These are phyloP conservation scores for Aegle marmelos DNA, from an alignment of 345 rosid genomes.

Conservation along the genomic window DNA sequence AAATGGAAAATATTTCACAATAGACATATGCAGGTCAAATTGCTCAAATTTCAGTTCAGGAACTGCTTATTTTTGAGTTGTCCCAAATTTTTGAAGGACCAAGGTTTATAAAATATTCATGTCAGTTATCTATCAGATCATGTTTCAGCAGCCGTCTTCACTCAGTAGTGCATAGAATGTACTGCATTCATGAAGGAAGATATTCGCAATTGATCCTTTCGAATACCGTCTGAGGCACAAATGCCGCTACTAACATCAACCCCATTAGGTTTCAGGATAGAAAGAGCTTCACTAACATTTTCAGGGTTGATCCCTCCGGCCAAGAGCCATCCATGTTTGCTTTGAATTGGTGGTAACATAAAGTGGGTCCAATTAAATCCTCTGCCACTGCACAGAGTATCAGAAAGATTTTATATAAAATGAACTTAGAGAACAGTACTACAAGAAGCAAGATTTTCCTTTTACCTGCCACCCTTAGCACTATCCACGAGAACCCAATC, in stretches of 20 bases:
- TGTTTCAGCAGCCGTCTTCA: not conserved
- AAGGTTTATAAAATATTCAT: not conserved
- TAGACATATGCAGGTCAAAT: not conserved
- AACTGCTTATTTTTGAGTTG: not conserved
- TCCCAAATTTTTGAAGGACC: not conserved
- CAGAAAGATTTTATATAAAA: not conserved
- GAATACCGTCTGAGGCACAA: slow-evolving; percentile 65
- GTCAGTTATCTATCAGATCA: not conserved
- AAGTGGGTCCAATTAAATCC: slow-evolving; percentile 76
- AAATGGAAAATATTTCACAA: too few relatives aligned
- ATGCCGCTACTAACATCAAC: slow-evolving; percentile 88
- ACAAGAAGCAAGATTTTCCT: slow-evolving; percentile 6
- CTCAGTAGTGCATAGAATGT: slow-evolving; percentile 41
- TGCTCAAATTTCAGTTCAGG: not conserved
- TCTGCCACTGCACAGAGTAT: slow-evolving; percentile 55
- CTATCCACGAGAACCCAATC: slow-evolving; percentile 91
- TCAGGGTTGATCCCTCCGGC: slow-evolving; percentile 81
- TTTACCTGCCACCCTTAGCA: slow-evolving; percentile 84
- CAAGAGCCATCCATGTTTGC: slow-evolving; percentile 85
- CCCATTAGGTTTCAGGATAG: slow-evolving; percentile 61
- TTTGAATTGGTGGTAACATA: slow-evolving; percentile 56
- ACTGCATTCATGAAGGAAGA: slow-evolving; percentile 59
- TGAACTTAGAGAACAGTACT: not conserved
- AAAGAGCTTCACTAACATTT: slow-evolving; percentile 61
- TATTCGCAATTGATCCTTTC: slow-evolving; percentile 55